A percentile compares a stretch with the other conserved stretches of the same genome.
These are phyloP conservation scores for Aspergillus pseudonomiae DNA, from an alignment of 2,329 filamentous ascomycete species.

Conservation along the genomic window DNA sequence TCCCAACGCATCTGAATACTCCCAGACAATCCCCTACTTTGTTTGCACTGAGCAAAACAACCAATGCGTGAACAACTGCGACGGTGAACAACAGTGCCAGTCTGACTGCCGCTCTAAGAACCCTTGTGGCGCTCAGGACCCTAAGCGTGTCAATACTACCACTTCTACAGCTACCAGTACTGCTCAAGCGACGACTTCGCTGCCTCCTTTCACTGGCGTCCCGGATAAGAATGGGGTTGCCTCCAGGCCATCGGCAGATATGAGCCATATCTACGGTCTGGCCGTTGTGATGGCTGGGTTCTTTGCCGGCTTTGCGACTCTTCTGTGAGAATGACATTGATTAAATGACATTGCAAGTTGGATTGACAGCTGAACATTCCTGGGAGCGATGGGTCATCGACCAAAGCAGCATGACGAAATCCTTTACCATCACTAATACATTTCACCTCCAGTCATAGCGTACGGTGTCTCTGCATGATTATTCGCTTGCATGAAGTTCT, in stretches of 20 bases:
- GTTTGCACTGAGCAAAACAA: conserved; percentile 61
- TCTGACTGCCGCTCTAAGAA: conserved; percentile 55
- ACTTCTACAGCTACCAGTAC: conserved; percentile 42
- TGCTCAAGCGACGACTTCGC: conserved; percentile 35
- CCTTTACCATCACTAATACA: neutral
- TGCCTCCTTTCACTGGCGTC: conserved; percentile 35
- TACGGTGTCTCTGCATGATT: neutral
- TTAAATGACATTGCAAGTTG: neutral
- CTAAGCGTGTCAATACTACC: conserved; percentile 57
- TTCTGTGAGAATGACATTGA: conserved; percentile 45
- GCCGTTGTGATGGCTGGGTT: conserved; percentile 57
- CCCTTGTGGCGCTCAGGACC: conserved; percentile 65
- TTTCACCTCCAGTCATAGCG: neutral
- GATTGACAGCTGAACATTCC: neutral
- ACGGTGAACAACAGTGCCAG: conserved; percentile 52
- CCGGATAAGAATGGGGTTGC: conserved; percentile 36
- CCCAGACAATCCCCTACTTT: conserved; percentile 65
- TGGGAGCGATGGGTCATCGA: neutral
- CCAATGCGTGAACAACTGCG: conserved; percentile 57
- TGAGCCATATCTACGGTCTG: conserved; percentile 60
- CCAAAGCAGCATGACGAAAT: neutral
- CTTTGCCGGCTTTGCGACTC: conserved; percentile 59
- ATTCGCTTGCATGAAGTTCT: neutral
- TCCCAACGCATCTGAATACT: conserved; percentile 65
- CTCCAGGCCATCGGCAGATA: conserved; percentile 46